Base-by-base conservation (phyloP, 164 flowering plant species). In the Aristolochia contorta region DNA sequence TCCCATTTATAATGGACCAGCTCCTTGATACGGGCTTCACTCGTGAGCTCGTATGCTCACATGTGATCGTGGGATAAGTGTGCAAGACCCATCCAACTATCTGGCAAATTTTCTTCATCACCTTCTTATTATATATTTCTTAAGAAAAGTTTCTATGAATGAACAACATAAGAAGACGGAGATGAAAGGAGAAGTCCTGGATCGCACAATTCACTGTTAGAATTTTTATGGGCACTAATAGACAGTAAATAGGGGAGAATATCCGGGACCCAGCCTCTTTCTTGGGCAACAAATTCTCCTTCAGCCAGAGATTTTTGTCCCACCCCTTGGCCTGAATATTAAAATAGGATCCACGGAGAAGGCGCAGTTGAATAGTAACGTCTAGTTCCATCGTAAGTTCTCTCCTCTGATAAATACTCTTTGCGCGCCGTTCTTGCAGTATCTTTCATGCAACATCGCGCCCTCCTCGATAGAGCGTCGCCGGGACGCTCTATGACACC, bases 301-400 rank as follows among this genome's bases (percentile, higher is more conserved):
- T 93, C 72, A 80, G 58, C 90, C 94, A 88, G 59, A 86, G 61
- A 65, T 86, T 74, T 67, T 82, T 81, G 46, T 86, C 87, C 73
- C 73, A 20, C 8, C 88, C 83, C 93, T 81, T 18, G 78, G 79
- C 69, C 84, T 72, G 65, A 85, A 92, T 96, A 88, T 74, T 70
- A 87, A 91, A 67, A 87, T 82, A 2, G 82, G 93, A 57, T 47
- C 65, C 0, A 89, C 86, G 3, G 79, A 63, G 2, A 27, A 74
- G 24, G 55, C 13, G 0, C 75, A 75, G 61, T 73, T 80, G 60
- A 77, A 59, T 20, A 78, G 82, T 19, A 90, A 75, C 0, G 84
- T 79, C 62, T 84, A 84, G 33, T 85, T 93, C 25, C 97, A 94
- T n/a, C 99, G 66, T 51, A 93, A 93, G 67, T 93, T 93, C 97